A percentile compares a stretch with the other conserved stretches of the same genome.
phyloP scores from a whole-genome alignment of 2,329 filamentous ascomycete genomes.

The Orbilia javanica region DNA sequence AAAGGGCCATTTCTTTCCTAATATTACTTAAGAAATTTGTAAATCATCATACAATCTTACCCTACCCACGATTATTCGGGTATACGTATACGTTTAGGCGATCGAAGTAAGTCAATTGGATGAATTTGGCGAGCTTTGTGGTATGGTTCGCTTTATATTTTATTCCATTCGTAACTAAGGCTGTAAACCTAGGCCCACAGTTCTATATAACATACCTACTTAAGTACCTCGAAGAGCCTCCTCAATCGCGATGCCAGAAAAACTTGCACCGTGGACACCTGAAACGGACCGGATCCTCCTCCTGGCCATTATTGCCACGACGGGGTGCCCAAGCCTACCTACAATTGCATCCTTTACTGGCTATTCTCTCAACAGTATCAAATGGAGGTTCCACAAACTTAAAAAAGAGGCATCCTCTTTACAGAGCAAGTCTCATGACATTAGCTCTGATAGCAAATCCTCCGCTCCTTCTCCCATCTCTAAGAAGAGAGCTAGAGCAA shows the following conservation, averaged over 20 bases:
- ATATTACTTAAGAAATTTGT: neutral
- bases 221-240: neutral
- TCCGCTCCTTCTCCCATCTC: neutral
- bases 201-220: too few species aligned
- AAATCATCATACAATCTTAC: too few species aligned
- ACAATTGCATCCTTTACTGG: slow-evolving; percentile 23
- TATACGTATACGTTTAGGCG: too few species aligned
- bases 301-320: slow-evolving; percentile 30
- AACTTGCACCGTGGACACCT: slow-evolving; percentile 22
- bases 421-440: neutral
- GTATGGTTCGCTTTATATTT: neutral
- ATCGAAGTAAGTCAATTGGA: too few species aligned
- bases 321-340: neutral
- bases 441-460: neutral
- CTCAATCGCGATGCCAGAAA: slow-evolving; percentile 4
- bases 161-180: neutral
- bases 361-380: slow-evolving; percentile 15
- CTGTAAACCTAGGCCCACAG: neutral
- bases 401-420: slow-evolving; percentile 25
- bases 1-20: neutral
- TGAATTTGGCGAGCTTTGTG: neutral
- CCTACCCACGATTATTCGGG: neutral
- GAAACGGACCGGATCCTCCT: slow-evolving; percentile 38
- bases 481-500: slow-evolving; percentile 46
- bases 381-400: slow-evolving; percentile 15